These are phyloP conservation scores for Hymenotorrendiella dingleyae DNA, from an alignment of 2,329 filamentous ascomycete genomes.

Conservation along the genomic window DNA sequence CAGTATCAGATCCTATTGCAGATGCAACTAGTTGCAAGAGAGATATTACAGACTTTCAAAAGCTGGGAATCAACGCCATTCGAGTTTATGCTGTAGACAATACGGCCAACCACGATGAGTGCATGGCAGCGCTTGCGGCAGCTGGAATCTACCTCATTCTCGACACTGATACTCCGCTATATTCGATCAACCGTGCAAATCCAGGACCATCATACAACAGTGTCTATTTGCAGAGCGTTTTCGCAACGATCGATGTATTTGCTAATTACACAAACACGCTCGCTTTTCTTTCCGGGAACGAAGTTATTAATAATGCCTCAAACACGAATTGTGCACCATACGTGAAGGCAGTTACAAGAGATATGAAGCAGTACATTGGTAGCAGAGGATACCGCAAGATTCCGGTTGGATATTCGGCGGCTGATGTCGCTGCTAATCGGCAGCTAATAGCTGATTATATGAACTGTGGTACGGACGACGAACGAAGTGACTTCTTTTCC, in stretches of 20 bases:
- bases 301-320: conserved; percentile 49
- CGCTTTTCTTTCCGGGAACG: conserved; percentile 56
- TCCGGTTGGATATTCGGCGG: conserved; percentile 55
- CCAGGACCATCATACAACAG: conserved; percentile 61
- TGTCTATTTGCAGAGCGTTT: conserved; percentile 64
- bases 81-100: conserved; percentile 72
- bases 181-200: conserved; percentile 59
- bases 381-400: conserved; percentile 42
- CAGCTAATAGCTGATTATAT: conserved; percentile 64
- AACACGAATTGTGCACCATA: conserved; percentile 48
- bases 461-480: conserved; percentile 64
- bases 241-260: conserved; percentile 65
- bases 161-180: conserved; percentile 64
- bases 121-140: conserved; percentile 60
- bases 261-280: conserved; percentile 62
- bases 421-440: conserved; percentile 64
- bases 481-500: conserved; percentile 61
- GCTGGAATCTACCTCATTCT: conserved; percentile 70
- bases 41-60: conserved; percentile 60
- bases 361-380: conserved; percentile 49
- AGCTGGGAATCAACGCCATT: conserved; percentile 65
- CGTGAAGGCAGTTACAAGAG: conserved; percentile 53
- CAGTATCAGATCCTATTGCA: conserved; percentile 60
- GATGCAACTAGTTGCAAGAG: conserved; percentile 54
- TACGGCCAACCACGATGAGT: conserved; percentile 59